Base-by-base conservation (phyloP, 805 yeast genomes). In the Starmerella etchellsii region DNA sequence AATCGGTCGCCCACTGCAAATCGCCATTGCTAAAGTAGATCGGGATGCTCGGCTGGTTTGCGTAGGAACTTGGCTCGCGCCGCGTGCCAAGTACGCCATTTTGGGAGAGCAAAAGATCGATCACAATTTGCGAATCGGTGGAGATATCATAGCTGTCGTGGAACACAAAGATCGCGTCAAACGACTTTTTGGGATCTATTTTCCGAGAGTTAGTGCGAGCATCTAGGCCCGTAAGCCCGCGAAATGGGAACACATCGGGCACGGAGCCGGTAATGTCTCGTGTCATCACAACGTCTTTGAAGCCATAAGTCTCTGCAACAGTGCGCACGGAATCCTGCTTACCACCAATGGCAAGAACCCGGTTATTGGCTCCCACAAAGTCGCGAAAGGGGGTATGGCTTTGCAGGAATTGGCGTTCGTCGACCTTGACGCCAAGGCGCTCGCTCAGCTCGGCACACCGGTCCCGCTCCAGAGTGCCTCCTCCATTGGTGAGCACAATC, bases 371-470 rank as follows among this genome's bases (percentile, higher is more conserved):
- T 24, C 70, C 71, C 13, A 78, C 81, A 55, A 83, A 67, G 54
- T 81, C 93, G 52, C 74, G 77, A 91, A 84, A 84, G 26, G 95
- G 95, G 1, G 95, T 84, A 61, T 84, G 94, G 46, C 94, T 94
- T 61, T 84, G 95, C 53, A 84, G 80, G 44, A 84, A 80, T 63
- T 84, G 95, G 40, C 76, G 83, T 33, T 75, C 74, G 11, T 78
- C 71, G 44, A 84, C 73, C 30, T 70, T 70, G 30, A 73, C 62
- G 18, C 68, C 71, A 47, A 84, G 67, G 49, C 83, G 64, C 42
- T 69, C 66, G 32, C 77, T 66, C 54, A 84, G 67, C 50, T 82
- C 91, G 41, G 69, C 70, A 36, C 88, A 80, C 51, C 95, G 68
- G 9, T 71, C 76, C 41, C 64, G 57, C 59, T 84, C 95, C 8